Conservation (phyloP, 179 eudicot species). For the Spinacia oleracea region DNA sequence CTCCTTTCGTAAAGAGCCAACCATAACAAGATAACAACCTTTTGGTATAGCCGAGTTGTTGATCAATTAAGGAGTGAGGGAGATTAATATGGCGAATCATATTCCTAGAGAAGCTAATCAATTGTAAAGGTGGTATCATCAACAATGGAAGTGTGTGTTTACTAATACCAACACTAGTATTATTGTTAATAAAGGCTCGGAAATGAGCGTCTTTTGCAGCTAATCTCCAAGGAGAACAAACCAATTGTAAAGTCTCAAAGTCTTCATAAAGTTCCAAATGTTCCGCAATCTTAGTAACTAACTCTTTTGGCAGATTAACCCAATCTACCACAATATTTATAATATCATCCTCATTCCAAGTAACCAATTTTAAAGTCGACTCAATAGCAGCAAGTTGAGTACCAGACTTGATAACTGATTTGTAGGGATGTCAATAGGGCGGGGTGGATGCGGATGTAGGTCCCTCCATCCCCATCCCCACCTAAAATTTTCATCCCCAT, state of each 20-base stretch:
- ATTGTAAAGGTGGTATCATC: background rate
- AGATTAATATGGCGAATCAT: constrained; percentile 1
- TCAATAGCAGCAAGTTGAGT: too few species aligned
- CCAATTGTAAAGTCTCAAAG: background rate
- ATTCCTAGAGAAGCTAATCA: background rate
- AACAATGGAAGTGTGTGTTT: background rate
- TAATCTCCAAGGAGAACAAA: background rate
- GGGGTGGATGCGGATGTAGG: too few species aligned
- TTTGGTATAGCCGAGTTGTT: too few species aligned
- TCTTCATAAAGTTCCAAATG: constrained; percentile 8
- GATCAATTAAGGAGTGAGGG: background rate
- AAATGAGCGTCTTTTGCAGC: background rate
- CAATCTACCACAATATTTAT: too few species aligned
- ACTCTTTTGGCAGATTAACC: background rate
- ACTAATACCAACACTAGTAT: too few species aligned
- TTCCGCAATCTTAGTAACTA: background rate
- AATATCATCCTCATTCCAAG: too few species aligned
- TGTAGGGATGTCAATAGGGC: too few species aligned
- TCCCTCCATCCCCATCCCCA: too few species aligned
- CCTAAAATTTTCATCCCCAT: too few species aligned
- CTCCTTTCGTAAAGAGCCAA: background rate
- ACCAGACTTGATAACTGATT: too few species aligned
- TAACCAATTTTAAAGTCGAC: too few species aligned
- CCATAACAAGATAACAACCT: background rate
- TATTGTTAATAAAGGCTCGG: background rate